phyloP scores from a whole-genome alignment of 1,284 basidiomycete genomes.

The Tranzscheliella williamsii region DNA sequence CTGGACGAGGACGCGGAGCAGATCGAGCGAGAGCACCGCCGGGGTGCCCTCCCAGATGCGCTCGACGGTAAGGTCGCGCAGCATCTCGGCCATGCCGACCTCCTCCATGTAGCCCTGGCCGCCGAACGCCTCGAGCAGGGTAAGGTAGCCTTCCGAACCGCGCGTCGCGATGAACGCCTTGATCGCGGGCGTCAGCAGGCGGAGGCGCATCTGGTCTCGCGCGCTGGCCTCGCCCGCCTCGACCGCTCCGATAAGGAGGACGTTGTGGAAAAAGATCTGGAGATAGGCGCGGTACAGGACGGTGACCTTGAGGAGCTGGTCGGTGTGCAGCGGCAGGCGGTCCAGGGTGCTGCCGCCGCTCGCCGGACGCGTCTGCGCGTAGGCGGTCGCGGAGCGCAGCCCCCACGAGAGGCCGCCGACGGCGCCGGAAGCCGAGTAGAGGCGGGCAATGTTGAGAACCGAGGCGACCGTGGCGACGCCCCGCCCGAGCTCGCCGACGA shows the following conservation, averaged over 20 bases:
- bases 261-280: slow-evolving; percentile 90
- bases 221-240: slow-evolving; percentile 94
- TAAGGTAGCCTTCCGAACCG: slow-evolving; percentile 70
- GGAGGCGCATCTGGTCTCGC: slow-evolving; percentile 81
- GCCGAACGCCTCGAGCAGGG: slow-evolving; percentile 74
- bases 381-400: slow-evolving; percentile 32
- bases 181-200: slow-evolving; percentile 72
- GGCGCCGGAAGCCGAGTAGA: slow-evolving; percentile 36
- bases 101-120: slow-evolving; percentile 84
- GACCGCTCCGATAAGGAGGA: slow-evolving; percentile 81
- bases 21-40: slow-evolving; percentile 71
- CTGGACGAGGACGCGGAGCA: slow-evolving; percentile 66
- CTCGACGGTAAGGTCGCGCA: slow-evolving; percentile 73
- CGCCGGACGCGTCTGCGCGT: slow-evolving; percentile 60
- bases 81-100: slow-evolving; percentile 63
- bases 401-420: slow-evolving; percentile 33
- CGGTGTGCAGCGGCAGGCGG: slow-evolving; percentile 44
- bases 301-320: slow-evolving; percentile 65
- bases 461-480: slow-evolving; percentile 74
- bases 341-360: slow-evolving; percentile 71
- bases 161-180: slow-evolving; percentile 76
- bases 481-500: slow-evolving; percentile 69
- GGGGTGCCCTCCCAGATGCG: slow-evolving; percentile 75
- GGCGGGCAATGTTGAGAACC: slow-evolving; percentile 67
- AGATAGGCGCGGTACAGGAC: slow-evolving; percentile 66